Conservation (phyloP, 352 stramenopile species). For the Saprolegnia parasitica region DNA sequence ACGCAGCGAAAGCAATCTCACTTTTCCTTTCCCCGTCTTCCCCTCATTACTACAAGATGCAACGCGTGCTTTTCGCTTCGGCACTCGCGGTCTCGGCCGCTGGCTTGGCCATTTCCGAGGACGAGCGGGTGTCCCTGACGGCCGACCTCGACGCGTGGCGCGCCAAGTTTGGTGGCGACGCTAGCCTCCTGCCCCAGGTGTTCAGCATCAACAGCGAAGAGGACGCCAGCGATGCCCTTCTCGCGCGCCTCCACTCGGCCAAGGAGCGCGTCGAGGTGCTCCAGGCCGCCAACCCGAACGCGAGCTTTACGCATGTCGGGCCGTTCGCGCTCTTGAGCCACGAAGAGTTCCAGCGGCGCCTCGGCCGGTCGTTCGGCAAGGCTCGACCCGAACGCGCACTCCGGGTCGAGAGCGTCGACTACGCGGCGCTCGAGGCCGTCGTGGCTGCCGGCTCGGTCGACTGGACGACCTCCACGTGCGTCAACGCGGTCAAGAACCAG, state of each 20-base stretch:
- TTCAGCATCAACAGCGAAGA: neutral
- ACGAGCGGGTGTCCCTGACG: conserved; percentile 4
- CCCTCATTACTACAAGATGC: neutral
- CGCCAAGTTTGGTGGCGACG: conserved; percentile 4
- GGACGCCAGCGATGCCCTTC: neutral
- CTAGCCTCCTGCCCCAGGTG: neutral
- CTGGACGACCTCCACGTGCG: conserved; percentile 76
- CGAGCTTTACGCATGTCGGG: conserved; percentile 70
- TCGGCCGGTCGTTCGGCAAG: conserved; percentile 22
- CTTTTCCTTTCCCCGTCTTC: neutral
- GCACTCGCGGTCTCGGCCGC: neutral
- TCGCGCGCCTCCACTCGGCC: conserved; percentile 9
- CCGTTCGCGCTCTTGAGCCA: conserved; percentile 77
- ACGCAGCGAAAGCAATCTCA: neutral
- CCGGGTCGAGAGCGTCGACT: neutral
- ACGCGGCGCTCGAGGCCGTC: conserved; percentile 23
- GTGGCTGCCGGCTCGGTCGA: conserved; percentile 58
- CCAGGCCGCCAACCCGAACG: conserved; percentile 61
- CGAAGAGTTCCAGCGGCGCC: conserved; percentile 62
- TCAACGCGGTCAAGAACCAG: conserved; percentile 93
- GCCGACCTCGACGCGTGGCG: conserved; percentile 9
- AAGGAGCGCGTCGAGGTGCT: conserved; percentile 40
- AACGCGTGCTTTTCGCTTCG: conserved; percentile 1
- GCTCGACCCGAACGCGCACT: neutral
- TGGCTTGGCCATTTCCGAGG: neutral